A percentile compares a stretch with the other conserved stretches of the same genome.
phyloP scores from a whole-genome alignment of 257 asterid genomes.

The Phtheirospermum japonicum region DNA sequence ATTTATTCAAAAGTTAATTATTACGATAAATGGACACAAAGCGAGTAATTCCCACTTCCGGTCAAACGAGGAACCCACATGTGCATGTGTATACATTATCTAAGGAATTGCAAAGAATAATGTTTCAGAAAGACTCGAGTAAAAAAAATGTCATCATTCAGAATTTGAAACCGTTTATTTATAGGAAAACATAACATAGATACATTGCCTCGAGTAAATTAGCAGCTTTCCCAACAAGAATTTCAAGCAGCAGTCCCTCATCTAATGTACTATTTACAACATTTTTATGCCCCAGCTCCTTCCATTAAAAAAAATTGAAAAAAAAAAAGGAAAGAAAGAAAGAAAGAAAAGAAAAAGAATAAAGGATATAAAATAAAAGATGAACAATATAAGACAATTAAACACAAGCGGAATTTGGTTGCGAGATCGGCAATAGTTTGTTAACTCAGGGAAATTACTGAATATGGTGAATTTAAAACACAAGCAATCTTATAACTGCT shows the following conservation, averaged over 20 bases:
- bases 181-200: slow-evolving; percentile 4
- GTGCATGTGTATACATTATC: slow-evolving; percentile 7
- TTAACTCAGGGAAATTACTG: not conserved
- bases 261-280: not conserved
- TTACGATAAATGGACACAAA: slow-evolving; percentile 4
- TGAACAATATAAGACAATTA: not conserved
- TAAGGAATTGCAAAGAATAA: not conserved
- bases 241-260: slow-evolving; percentile 1
- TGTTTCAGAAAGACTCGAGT: slow-evolving; percentile 17
- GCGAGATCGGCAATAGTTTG: not conserved
- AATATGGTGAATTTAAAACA: slow-evolving; percentile 8
- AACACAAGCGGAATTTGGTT: not conserved
- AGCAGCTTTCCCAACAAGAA: slow-evolving; percentile 4
- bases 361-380: not conserved
- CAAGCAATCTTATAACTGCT: not conserved
- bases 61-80: not conserved
- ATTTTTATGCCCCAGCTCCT: not conserved
- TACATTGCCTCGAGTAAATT: not conserved
- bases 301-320: no score
- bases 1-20: slow-evolving; percentile 5
- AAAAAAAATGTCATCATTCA: slow-evolving; percentile 12
- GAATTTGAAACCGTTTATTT: slow-evolving; percentile 1
- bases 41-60: slow-evolving; percentile 5
- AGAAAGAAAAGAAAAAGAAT: no score
- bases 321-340: no score